Evolutionary conservation across 1,284 basidiomycete species (phyloP).

Genomic region (Irpex rosettiformis): DNA sequence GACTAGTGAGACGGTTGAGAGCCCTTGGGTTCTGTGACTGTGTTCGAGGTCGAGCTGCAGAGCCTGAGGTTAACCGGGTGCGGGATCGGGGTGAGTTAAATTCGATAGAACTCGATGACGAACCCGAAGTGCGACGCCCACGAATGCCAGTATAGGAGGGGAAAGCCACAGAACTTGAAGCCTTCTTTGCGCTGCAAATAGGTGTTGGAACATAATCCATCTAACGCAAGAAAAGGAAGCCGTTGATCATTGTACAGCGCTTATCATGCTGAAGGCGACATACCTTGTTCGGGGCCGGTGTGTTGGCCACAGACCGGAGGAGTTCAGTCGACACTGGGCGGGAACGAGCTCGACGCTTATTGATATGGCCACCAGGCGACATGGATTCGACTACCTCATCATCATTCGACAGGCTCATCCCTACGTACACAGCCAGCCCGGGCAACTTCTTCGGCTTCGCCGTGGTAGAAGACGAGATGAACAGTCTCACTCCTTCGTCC

Average conservation of each 20-base stretch:
- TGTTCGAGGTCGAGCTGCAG: conserved; percentile 26
- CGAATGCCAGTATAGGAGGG: conserved; percentile 24
- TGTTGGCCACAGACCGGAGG: conserved; percentile 40
- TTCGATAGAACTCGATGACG: conserved; percentile 26
- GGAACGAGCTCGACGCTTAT: conserved; percentile 65
- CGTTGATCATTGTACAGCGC: background rate
- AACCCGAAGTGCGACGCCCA: conserved; percentile 22
- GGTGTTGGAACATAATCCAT: conserved; percentile 16
- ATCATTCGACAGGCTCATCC: conserved; percentile 20
- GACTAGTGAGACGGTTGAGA: conserved; percentile 36
- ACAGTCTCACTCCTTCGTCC: conserved; percentile 14
- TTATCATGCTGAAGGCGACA: background rate
- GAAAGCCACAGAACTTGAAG: conserved; percentile 23
- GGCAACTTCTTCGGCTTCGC: conserved; percentile 28
- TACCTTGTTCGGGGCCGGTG: conserved; percentile 27
- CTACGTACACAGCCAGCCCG: conserved; percentile 16
- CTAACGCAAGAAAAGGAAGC: conserved; percentile 1
- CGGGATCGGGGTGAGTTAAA: conserved; percentile 27
- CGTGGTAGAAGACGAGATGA: conserved; percentile 28
- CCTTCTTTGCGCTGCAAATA: conserved; percentile 19
- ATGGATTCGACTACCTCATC: conserved; percentile 62
- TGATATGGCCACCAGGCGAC: conserved; percentile 70
- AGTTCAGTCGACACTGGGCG: conserved; percentile 66
- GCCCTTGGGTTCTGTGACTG: conserved; percentile 25
- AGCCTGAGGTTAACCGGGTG: conserved; percentile 19